These are phyloP conservation scores for Stachybotrys chartarum DNA, from an alignment of 2,329 filamentous ascomycete genomes.

Conservation along the genomic window DNA sequence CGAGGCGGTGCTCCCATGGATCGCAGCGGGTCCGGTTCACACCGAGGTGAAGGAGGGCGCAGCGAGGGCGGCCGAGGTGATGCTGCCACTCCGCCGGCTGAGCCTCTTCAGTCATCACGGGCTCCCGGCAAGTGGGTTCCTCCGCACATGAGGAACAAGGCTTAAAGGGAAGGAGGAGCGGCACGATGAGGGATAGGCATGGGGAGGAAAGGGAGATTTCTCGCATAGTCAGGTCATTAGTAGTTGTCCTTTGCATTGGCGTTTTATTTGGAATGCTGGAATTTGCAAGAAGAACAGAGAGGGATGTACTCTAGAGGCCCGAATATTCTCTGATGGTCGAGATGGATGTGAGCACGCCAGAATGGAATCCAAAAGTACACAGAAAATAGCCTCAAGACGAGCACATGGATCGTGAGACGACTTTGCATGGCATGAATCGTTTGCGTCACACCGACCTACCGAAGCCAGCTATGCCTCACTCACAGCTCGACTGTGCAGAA, in stretches of 20 bases:
- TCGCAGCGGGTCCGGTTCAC: slow-evolving; percentile 29
- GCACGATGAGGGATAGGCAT: neutral
- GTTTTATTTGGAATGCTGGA: slow-evolving; percentile 25
- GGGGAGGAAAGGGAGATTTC: neutral
- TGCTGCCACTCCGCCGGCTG: slow-evolving; percentile 35
- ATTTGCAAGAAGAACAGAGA: slow-evolving; percentile 16
- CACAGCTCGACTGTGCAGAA: no score
- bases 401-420: no score
- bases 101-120: slow-evolving; percentile 45
- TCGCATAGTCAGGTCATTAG: slow-evolving; percentile 6
- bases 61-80: slow-evolving; percentile 25
- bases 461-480: no score
- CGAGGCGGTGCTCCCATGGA: slow-evolving; percentile 34
- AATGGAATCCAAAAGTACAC: slow-evolving; percentile 19
- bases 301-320: slow-evolving; percentile 30
- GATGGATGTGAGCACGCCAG: slow-evolving; percentile 20
- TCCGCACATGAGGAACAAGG: slow-evolving; percentile 30
- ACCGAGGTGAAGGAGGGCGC: slow-evolving; percentile 29
- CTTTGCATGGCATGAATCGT: no score
- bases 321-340: slow-evolving; percentile 23
- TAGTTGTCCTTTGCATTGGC: slow-evolving; percentile 27
- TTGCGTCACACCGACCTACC: no score
- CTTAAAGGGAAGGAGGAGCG: slow-evolving; percentile 10
- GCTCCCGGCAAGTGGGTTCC: slow-evolving; percentile 55
- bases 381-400: neutral